Evolutionary conservation across 306 rosid species (phyloP), one percentile per base, ranked within the genome.

Genomic region (Dalbergia cochinchinensis): DNA sequence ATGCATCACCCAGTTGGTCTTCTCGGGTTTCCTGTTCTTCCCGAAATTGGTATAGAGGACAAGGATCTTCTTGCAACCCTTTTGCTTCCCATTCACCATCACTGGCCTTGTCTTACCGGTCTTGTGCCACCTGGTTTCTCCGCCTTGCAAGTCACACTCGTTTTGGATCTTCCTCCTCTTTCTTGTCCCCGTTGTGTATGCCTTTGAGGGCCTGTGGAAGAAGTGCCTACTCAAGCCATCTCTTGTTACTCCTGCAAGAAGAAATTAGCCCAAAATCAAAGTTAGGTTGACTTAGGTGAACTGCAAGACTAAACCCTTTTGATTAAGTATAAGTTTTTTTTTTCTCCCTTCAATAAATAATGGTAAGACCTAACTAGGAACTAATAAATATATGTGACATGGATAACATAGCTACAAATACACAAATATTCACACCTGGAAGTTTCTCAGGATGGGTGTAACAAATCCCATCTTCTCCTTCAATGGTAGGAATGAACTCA

Each of bases 391-490:
- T 53, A 5, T 5, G 31, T 26, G 31, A 26, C 35, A 45, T 58
- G 44, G 65, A 63, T 76, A 62, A 55, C 20, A 65, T 57, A 12
- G 35, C 20, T 51, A 20, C 13, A 69, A 41, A 14, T 60, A 4
- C 33, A 26, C 4, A 41, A 33, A 47, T 50, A 42, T 15, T 26
- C 31, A 3, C 4, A 88, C 97, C 97, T 80, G 97, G 97, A 73
- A 92, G 94, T 90, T 92, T 92, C 65, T 92, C 97, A 26, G 97
- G 97, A 90, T 92, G 97, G 80, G 97, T 92, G 63, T 92, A 92
- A 79, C 97, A 92, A 86, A 92, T 92, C n/a, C 97, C 97, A 84
- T 92, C 97, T 78, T 92, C 97, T 72, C 97, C 97, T 88, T 92
- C 90, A 69, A 92, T 92, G 2, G 97, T 92, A 50, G 97, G 94